Evolutionary conservation across 2,329 filamentous ascomycete genomes (phyloP), one percentile per base, ranked within the genome.

Genomic region (Fusarium torreyae): DNA sequence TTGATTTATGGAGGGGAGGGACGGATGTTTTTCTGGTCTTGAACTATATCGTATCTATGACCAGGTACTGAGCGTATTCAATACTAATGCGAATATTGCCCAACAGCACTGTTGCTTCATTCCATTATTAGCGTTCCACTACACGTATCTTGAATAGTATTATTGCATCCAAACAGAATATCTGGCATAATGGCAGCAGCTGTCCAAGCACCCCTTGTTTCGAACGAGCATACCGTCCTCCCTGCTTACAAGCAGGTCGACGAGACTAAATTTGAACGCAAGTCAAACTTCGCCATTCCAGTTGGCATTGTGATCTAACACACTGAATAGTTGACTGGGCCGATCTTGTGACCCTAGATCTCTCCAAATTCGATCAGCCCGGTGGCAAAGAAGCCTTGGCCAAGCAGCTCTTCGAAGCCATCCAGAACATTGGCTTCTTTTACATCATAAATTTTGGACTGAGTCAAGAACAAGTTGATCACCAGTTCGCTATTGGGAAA

Each of bases 371-470:
- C n/a, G 49, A 18, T 20, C 49, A 31, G 9, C 49, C 49, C 3
- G 49, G 26, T 42, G 49, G 49, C 11, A 52, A 52, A 20, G 36
- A 52, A 8, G n/a, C 49, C 7, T n/a, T 52, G 4, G 49, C 49
- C 3, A n/a, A 36, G 34, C 34, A 36, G 17, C 34, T 36, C 4
- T 36, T 36, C 17, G 34, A 36, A 1, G 34, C 34, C 17, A 36
- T 36, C 15, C 34, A 36, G 14, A 36, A 36, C 34, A 36, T 36
- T 9, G 34, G 34, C 15, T 36, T 36, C 34, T 36, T 36, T 9
- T 36, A 36, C 14, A 17, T 36, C 8, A 6, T 36, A 15, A 36
- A 36, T 7, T 36, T 36, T 4, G 34, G 34, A 17, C 17, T 36
- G 34, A 36, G 34, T 17, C 34, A 36, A 17, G 34, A 36, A 36